Conservation (phyloP, 1,284 basidiomycete genomes). For the Puccinia hordei region DNA sequence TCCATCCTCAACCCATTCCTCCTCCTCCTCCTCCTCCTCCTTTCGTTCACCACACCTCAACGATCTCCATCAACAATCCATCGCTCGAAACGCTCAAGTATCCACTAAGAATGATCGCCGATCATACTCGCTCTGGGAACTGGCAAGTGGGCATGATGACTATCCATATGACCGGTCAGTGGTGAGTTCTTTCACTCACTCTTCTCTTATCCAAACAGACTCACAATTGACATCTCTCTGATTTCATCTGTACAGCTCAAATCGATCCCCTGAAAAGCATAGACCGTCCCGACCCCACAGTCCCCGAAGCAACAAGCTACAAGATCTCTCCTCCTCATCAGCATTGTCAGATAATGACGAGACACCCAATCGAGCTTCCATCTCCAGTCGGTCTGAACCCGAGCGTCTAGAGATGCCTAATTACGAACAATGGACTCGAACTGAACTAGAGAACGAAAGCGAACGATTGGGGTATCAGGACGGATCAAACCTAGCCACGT, state of each 20-base stretch:
- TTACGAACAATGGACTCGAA: slow-evolving; percentile 28
- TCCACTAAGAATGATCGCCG: not conserved
- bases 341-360: too few species aligned
- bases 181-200: not conserved
- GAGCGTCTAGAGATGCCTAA: slow-evolving; percentile 15
- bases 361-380: too few species aligned
- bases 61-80: not conserved
- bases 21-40: not conserved
- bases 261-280: not conserved
- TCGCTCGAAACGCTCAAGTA: slow-evolving; percentile 22
- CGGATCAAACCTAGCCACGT: not conserved
- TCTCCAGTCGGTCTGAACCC: not conserved
- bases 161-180: slow-evolving; percentile 44
- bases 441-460: slow-evolving; percentile 34
- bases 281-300: not conserved
- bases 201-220: not conserved
- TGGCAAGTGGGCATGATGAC: slow-evolving; percentile 25
- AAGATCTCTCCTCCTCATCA: not conserved
- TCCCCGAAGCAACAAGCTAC: not conserved
- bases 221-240: not conserved
- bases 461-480: slow-evolving; percentile 37
- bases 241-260: slow-evolving; percentile 15
- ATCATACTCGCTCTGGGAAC: slow-evolving; percentile 32
- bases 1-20: not conserved
- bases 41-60: slow-evolving; percentile 11